Evolutionary conservation across 257 asterid species (phyloP), one percentile per base, ranked within the genome.

Genomic region (Salvia miltiorrhiza): DNA sequence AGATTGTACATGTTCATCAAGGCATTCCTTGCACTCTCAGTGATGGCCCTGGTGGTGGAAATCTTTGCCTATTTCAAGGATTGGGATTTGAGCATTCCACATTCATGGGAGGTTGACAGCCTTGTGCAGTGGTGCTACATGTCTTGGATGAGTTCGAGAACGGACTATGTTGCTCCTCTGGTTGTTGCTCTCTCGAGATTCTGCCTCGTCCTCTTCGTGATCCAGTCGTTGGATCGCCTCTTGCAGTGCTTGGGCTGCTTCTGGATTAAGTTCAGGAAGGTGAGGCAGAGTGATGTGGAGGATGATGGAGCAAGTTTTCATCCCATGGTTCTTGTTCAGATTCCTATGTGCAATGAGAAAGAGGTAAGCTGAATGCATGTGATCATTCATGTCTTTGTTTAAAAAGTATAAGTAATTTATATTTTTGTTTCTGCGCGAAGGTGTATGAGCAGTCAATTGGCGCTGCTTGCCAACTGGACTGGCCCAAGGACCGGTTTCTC

Each of bases 401-500:
- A n/a, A n/a, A n/a, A n/a, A n/a, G n/a, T n/a, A n/a, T n/a, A n/a
- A n/a, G n/a, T n/a, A n/a, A n/a, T n/a, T n/a, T n/a, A n/a, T n/a
- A n/a, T n/a, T n/a, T n/a, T n/a, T n/a, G n/a, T n/a, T n/a, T n/a
- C n/a, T n/a, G n/a, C n/a, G n/a, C n/a, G 37, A 56, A 88, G 96
- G 96, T 89, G 4, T 87, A 77, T 28, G 92, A 88, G 65, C 93
- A 82, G 59, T 91, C 97, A n/a, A 87, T 91, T 12, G 89, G 80
- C 26, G 96, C 97, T 59, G 96, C 73, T 50, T 91, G 97, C 73
- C 85, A 85, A 61, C 80, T 87, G 35, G 95, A 91, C 74, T 91
- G 97, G 97, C 97, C 97, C 0, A 88, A 85, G 77, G 97, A 88
- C 59, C 72, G 97, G 20, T 77, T 92, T 64, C 76, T 89, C n/a